Percentiles rank a stretch among this genome's conserved stretches.
Evolutionary conservation across 805 yeast species (phyloP).

Genomic region (Yamadazyma endophytica): DNA sequence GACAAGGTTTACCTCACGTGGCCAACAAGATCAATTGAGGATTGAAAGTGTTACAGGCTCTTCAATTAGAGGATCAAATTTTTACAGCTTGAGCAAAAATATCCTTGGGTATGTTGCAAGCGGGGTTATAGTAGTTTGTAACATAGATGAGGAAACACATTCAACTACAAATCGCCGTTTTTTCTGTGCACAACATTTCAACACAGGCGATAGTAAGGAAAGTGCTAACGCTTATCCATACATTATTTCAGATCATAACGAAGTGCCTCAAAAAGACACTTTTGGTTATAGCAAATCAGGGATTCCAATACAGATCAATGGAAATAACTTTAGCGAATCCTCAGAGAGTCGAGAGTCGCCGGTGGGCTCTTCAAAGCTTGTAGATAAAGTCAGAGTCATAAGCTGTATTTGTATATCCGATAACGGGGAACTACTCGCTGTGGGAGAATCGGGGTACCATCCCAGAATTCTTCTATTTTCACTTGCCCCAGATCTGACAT

Average conservation of each 20-base stretch:
- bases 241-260: slow-evolving; percentile 45
- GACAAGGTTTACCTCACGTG: too few relatives aligned
- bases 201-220: slow-evolving; percentile 1
- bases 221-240: slow-evolving; percentile 27
- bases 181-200: slow-evolving; percentile 43
- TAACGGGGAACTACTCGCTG: slow-evolving; percentile 50
- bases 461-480: slow-evolving; percentile 64
- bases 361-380: slow-evolving; percentile 25
- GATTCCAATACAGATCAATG: slow-evolving; percentile 5
- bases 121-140: slow-evolving; percentile 55
- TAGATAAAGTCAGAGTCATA: slow-evolving; percentile 47
- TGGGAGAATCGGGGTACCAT: slow-evolving; percentile 68
- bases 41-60: slow-evolving; percentile 36
- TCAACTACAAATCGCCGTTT: slow-evolving; percentile 37
- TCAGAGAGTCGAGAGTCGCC: slow-evolving; percentile 5
- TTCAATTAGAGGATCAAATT: slow-evolving; percentile 40
- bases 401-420: slow-evolving; percentile 59
- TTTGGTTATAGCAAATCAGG: slow-evolving; percentile 28
- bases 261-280: slow-evolving; percentile 26
- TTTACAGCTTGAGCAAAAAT: slow-evolving; percentile 36
- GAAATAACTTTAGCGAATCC: too few relatives aligned
- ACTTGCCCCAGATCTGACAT: slow-evolving; percentile 44
- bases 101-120: slow-evolving; percentile 53
- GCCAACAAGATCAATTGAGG: slow-evolving; percentile 4
- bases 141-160: slow-evolving; percentile 16